Conservation (phyloP, 352 stramenopile genomes). For the Globisporangium uncinulatum region DNA sequence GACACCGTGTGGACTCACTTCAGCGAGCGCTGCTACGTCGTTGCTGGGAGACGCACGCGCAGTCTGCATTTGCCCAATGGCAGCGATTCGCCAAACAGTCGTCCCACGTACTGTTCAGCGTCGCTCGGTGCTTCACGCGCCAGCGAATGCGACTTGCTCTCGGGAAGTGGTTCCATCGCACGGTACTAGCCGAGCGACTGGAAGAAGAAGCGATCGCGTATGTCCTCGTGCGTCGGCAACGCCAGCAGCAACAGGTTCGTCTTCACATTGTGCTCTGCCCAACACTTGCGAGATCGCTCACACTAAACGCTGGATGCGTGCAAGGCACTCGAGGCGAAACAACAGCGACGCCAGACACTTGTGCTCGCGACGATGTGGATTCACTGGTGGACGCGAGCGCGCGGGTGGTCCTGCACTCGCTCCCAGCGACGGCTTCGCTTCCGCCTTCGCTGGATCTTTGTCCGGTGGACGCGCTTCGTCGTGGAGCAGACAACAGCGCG, state of each 20-base stretch:
- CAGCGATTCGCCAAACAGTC: slow-evolving; percentile 1
- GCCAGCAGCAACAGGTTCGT: not conserved
- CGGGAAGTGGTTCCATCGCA: slow-evolving; percentile 9
- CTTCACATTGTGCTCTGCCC: not conserved
- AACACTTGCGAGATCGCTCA: not conserved
- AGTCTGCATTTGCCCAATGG: slow-evolving; percentile 4
- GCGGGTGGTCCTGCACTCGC: not conserved
- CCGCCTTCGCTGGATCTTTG: not conserved
- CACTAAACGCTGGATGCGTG: not conserved
- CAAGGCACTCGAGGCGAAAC: not conserved
- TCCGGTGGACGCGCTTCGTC: slow-evolving; percentile 5
- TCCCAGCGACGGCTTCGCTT: slow-evolving; percentile 5
- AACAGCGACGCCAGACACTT: not conserved
- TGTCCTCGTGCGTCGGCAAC: not conserved
- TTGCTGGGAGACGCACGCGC: slow-evolving; percentile 1
- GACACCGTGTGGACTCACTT: slow-evolving; percentile 2
- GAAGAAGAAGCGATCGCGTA: not conserved
- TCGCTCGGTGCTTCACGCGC: not conserved
- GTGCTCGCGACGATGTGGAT: slow-evolving; percentile 6
- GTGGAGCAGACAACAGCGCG: no score
- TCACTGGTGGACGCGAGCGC: slow-evolving; percentile 2
- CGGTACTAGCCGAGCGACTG: slow-evolving; percentile 4
- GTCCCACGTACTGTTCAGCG: not conserved
- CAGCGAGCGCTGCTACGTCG: slow-evolving; percentile 5
- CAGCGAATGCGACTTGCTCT: not conserved